Conservation (phyloP, 108 stramenopile species). For the Discostella pseudostelligera region DNA sequence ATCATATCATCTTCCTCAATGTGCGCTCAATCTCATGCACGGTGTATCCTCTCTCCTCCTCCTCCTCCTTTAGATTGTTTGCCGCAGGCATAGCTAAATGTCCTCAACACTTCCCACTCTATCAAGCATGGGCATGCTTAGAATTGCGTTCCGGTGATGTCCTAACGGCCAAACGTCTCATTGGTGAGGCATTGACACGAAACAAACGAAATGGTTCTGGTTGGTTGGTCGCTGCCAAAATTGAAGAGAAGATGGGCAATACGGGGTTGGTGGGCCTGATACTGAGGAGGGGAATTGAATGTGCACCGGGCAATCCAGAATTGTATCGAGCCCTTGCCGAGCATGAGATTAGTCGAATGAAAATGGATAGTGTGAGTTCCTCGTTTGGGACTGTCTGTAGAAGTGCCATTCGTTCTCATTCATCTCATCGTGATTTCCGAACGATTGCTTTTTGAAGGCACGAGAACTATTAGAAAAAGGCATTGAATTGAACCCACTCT, state of each 20-base stretch:
- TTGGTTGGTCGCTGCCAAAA: constrained; percentile 73
- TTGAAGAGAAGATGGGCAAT: constrained; percentile 58
- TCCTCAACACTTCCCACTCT: constrained; percentile 63
- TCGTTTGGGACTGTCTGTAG: not conserved
- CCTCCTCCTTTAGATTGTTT: constrained; percentile 41
- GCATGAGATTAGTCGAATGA: constrained; percentile 51
- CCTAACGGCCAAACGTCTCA: constrained; percentile 62
- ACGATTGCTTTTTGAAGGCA: constrained; percentile 28
- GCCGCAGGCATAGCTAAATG: constrained; percentile 69
- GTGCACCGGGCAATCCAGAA: constrained; percentile 60
- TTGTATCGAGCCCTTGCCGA: constrained; percentile 72
- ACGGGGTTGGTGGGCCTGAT: constrained; percentile 60
- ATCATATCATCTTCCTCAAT: not conserved
- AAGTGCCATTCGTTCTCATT: not conserved
- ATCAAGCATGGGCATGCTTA: constrained; percentile 78
- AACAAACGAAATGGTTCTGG: constrained; percentile 72
- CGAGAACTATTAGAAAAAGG: constrained; percentile 73
- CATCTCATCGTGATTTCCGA: not conserved
- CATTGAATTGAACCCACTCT: constrained; percentile 71
- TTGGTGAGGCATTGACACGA: constrained; percentile 68
- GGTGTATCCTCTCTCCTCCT: not conserved
- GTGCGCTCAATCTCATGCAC: not conserved
- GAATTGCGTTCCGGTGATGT: constrained; percentile 68
- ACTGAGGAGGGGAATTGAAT: constrained; percentile 77
- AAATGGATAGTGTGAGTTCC: constrained; percentile 58